Conservation (phyloP, 106 monocot genomes). For the Amphibolis antarctica region DNA sequence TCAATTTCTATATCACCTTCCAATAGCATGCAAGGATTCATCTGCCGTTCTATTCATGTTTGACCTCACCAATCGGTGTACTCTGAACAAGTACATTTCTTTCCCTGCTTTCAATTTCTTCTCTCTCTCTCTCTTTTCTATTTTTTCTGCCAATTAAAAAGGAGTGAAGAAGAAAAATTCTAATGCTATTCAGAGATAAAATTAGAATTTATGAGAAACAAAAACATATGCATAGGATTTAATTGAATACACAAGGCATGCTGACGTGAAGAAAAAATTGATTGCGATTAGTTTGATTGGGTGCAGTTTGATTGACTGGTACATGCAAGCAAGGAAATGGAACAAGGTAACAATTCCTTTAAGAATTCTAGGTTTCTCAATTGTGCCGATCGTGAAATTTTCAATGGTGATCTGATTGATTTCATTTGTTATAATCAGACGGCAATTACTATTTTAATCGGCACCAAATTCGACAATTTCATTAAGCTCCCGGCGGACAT, state of each 20-base stretch:
- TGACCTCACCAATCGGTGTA: slow-evolving; percentile 74
- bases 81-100: slow-evolving; percentile 49
- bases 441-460: slow-evolving; percentile 78
- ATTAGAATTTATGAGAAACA: too few relatives aligned
- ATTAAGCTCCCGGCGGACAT: slow-evolving; percentile 82
- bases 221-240: too few relatives aligned
- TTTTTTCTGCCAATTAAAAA: background rate
- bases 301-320: slow-evolving; percentile 72
- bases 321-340: slow-evolving; percentile 66
- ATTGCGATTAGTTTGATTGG: background rate
- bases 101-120: too few relatives aligned
- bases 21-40: slow-evolving; percentile 87
- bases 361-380: background rate
- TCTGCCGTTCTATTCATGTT: slow-evolving; percentile 91
- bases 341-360: slow-evolving; percentile 53
- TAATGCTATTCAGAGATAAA: too few relatives aligned
- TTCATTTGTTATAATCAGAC: slow-evolving; percentile 20
- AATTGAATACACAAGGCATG: too few relatives aligned
- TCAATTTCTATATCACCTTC: slow-evolving; percentile 43
- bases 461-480: slow-evolving; percentile 93
- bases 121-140: background rate
- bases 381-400: background rate
- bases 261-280: too few relatives aligned
- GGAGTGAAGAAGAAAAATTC: too few relatives aligned
- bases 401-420: too few relatives aligned